Percentiles rank a stretch among this genome's conserved stretches.
phyloP scores from a whole-genome alignment of 139 green algal species.

The Micractinium sp. region DNA sequence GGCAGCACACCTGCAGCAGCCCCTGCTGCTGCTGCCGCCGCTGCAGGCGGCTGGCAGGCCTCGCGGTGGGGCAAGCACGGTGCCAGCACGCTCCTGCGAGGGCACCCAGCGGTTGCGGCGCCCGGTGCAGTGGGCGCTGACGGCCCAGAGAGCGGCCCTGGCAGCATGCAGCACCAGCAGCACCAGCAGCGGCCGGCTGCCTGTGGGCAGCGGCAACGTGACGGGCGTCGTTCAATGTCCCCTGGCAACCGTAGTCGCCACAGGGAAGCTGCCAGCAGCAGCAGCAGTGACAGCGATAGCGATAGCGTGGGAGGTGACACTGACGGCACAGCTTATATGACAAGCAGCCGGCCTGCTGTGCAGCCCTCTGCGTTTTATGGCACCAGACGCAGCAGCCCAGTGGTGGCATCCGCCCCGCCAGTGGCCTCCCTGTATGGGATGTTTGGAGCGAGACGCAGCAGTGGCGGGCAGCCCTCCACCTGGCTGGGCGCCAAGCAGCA shows the following conservation, averaged over 20 bases:
- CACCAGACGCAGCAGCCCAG: neutral
- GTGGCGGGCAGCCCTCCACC: neutral
- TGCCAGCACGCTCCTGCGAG: neutral
- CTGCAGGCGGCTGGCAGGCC: neutral
- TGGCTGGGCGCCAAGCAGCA: neutral
- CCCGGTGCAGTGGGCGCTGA: neutral
- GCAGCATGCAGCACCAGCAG: neutral
- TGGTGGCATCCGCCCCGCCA: neutral
- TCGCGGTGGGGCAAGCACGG: neutral
- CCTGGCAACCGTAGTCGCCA: too few relatives aligned
- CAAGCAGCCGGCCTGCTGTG: neutral
- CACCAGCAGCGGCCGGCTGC: neutral
- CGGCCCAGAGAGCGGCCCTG: neutral
- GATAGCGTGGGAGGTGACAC: neutral
- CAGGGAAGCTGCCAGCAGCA: neutral
- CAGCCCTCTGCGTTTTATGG: slow-evolving; percentile 11
- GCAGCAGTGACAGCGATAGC: neutral
- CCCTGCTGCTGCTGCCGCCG: neutral
- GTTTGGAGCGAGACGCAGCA: slow-evolving; percentile 7
- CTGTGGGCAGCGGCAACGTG: neutral
- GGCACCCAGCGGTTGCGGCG: neutral
- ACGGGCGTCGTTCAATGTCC: neutral
- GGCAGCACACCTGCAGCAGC: neutral
- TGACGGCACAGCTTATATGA: neutral
- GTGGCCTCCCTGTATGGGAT: slow-evolving; percentile 1